Conservation (phyloP, 2,329 filamentous ascomycete genomes). For the Emydomyces testavorans region DNA sequence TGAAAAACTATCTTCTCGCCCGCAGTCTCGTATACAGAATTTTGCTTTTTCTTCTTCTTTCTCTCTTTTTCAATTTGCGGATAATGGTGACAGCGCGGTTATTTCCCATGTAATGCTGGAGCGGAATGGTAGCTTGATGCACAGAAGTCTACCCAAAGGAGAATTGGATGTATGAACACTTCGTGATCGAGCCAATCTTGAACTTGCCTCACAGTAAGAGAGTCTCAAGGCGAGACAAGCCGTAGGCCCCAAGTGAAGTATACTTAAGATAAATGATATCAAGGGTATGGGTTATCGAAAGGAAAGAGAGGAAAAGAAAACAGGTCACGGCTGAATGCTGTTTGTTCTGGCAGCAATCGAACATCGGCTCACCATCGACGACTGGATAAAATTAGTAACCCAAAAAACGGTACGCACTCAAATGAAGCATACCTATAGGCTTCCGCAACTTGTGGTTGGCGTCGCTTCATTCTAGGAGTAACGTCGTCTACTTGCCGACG, state of each 20-base stretch:
- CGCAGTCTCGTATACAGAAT: neutral
- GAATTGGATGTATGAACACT: slow-evolving; percentile 8
- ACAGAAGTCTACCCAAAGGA: slow-evolving; percentile 10
- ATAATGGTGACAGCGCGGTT: neutral
- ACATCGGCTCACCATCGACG: slow-evolving; percentile 32
- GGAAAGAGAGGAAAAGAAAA: slow-evolving; percentile 2
- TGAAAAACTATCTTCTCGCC: slow-evolving; percentile 7
- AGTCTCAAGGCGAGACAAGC: slow-evolving; percentile 2
- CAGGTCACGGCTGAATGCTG: neutral
- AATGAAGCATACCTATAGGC: slow-evolving; percentile 28
- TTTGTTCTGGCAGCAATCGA: neutral
- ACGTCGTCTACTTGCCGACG: slow-evolving; percentile 26
- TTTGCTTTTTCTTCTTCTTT: no score
- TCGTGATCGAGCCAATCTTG: neutral
- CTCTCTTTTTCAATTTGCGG: neutral
- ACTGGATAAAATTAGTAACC: slow-evolving; percentile 18
- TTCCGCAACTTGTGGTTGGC: slow-evolving; percentile 31
- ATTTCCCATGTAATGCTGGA: neutral
- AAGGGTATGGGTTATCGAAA: slow-evolving; percentile 17
- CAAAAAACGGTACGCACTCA: neutral
- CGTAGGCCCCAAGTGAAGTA: neutral
- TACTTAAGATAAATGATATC: slow-evolving; percentile 3
- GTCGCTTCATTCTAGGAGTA: slow-evolving; percentile 26
- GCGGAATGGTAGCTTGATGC: neutral
- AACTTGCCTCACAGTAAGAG: neutral